Conservation (phyloP, 768 basidiomycete species). For the Saitozyma sp. region DNA sequence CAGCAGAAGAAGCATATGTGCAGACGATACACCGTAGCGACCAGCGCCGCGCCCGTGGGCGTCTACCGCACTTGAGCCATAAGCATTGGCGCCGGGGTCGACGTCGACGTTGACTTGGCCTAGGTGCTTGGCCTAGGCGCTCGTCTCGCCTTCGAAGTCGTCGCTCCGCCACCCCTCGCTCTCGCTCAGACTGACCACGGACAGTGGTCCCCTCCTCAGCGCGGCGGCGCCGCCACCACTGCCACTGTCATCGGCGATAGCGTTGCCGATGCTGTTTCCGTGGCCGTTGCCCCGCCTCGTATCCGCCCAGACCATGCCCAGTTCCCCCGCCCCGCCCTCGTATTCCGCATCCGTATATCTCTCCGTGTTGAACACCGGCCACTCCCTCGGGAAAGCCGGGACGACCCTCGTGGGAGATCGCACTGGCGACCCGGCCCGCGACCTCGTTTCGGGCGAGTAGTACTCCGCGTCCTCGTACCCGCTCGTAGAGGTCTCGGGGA, state of each 20-base stretch:
- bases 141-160: conserved; percentile 18
- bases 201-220: conserved; percentile 23
- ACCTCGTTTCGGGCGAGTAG: conserved; percentile 28
- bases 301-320: conserved; percentile 4
- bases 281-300: background rate
- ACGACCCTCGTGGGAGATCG: background rate
- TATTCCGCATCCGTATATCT: background rate
- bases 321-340: background rate
- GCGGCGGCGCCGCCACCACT: background rate
- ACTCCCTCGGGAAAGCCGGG: conserved; percentile 6
- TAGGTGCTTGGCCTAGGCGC: background rate
- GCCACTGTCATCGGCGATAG: too few species aligned
- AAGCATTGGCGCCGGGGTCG: too few species aligned
- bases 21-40: too few species aligned
- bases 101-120: too few species aligned
- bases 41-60: too few species aligned
- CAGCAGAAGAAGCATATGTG: too few species aligned
- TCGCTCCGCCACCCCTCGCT: conserved; percentile 19
- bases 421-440: conserved; percentile 5
- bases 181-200: conserved; percentile 35
- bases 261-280: background rate
- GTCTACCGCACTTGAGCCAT: too few species aligned
- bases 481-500: conserved; percentile 17
- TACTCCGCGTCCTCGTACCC: conserved; percentile 39
- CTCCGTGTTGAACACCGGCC: background rate